These are phyloP conservation scores for Phragmites australis DNA, from an alignment of 176 grass and related monocot species.

Conservation along the genomic window DNA sequence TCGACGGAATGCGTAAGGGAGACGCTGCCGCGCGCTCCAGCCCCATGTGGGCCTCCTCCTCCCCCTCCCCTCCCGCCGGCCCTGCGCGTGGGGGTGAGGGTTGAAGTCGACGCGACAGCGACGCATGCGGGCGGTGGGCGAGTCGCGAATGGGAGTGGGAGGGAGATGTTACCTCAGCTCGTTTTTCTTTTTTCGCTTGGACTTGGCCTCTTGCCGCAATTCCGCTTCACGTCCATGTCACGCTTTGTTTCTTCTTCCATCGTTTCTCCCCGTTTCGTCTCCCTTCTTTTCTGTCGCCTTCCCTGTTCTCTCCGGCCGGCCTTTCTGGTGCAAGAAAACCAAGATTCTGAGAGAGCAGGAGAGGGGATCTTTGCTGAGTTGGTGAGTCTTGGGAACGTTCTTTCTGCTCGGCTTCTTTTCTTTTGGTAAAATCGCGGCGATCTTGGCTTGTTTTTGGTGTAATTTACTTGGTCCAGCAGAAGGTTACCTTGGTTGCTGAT, in stretches of 20 bases:
- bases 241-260: slow-evolving; percentile 10
- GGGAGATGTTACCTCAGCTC: slow-evolving; percentile 25
- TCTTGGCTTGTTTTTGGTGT: background rate
- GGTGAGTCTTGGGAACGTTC: background rate
- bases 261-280: background rate
- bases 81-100: background rate
- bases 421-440: background rate
- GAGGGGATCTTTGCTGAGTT: background rate
- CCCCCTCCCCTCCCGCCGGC: background rate
- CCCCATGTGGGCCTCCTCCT: slow-evolving; percentile 23
- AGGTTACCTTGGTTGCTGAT: background rate
- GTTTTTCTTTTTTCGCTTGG: background rate
- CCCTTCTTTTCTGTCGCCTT: slow-evolving; percentile 11
- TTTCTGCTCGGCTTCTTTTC: background rate
- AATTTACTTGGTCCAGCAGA: background rate
- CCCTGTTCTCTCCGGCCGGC: background rate
- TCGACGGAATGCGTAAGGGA: slow-evolving; percentile 44
- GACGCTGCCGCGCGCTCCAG: slow-evolving; percentile 17
- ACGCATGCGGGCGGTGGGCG: slow-evolving; percentile 38
- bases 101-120: slow-evolving; percentile 47
- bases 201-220: background rate
- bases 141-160: background rate
- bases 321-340: background rate
- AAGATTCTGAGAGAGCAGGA: background rate
- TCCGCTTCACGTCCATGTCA: slow-evolving; percentile 41